Percentiles rank a stretch among this genome's conserved stretches.
phyloP scores from a whole-genome alignment of 495 filamentous ascomycete species.

The Penicillium soppii region DNA sequence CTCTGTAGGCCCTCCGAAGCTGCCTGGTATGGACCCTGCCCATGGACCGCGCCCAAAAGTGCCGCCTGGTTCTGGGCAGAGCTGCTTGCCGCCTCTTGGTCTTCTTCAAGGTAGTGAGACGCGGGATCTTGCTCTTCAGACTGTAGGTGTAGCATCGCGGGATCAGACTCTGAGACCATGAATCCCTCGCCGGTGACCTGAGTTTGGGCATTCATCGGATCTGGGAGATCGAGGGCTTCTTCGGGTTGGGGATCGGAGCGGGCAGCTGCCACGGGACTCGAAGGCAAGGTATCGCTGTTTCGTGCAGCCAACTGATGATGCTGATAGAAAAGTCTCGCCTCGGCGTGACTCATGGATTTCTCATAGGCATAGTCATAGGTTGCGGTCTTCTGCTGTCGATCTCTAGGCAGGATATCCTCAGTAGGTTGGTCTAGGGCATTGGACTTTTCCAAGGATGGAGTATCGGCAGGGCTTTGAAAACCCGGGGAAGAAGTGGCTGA shows the following conservation, averaged over 20 bases:
- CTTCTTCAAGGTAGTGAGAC: slow-evolving; percentile 21
- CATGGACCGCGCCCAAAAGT: slow-evolving; percentile 47
- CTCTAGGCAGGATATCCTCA: slow-evolving; percentile 64
- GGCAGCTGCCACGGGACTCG: slow-evolving; percentile 18
- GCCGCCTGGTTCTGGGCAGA: slow-evolving; percentile 44
- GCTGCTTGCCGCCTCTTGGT: slow-evolving; percentile 41
- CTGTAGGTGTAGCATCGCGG: slow-evolving; percentile 8
- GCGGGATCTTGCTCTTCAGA: slow-evolving; percentile 2
- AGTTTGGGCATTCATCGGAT: slow-evolving; percentile 2
- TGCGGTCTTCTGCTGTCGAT: slow-evolving; percentile 74
- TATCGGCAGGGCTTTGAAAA: slow-evolving; percentile 2
- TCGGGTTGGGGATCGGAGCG: slow-evolving; percentile 15
- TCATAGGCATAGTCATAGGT: slow-evolving; percentile 87
- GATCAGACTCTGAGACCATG: slow-evolving; percentile 13
- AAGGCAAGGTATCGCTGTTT: slow-evolving; percentile 17
- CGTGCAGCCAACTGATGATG: slow-evolving; percentile 64
- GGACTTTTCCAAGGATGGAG: slow-evolving; percentile 14
- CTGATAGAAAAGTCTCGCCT: slow-evolving; percentile 95
- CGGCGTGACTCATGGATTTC: slow-evolving; percentile 84
- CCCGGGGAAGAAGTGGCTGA: slow-evolving; percentile 7
- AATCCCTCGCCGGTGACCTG: slow-evolving; percentile 11
- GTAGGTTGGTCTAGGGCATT: slow-evolving; percentile 3
- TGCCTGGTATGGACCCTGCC: slow-evolving; percentile 43
- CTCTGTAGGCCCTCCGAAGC: slow-evolving; percentile 50
- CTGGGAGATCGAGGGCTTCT: slow-evolving; percentile 1